Evolutionary conservation across 140 eudicot species (phyloP).

Genomic region (Cichorium intybus): DNA sequence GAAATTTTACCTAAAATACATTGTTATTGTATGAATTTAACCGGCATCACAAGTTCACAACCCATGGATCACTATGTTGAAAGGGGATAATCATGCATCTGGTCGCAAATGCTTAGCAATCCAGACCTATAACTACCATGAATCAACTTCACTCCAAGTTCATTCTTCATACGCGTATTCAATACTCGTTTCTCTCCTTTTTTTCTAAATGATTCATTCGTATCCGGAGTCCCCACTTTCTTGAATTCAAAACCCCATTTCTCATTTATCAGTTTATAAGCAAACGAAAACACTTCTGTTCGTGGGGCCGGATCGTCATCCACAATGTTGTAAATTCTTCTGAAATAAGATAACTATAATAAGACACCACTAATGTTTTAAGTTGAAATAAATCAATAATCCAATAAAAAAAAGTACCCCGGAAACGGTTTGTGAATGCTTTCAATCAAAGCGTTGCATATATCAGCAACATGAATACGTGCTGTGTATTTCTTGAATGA

Average conservation of each 20-base stretch:
- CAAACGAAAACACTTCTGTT: conserved; percentile 61
- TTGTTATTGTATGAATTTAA: too few relatives aligned
- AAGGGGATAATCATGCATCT: conserved; percentile 25
- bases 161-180: conserved; percentile 63
- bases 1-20: too few relatives aligned
- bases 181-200: conserved; percentile 70
- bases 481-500: conserved; percentile 60
- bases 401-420: conserved; percentile 44
- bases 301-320: conserved; percentile 93
- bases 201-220: conserved; percentile 8
- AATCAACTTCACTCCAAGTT: conserved; percentile 62
- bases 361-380: neutral
- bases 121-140: conserved; percentile 75
- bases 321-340: conserved; percentile 74
- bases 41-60: too few relatives aligned
- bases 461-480: conserved; percentile 84
- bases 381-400: neutral
- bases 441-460: conserved; percentile 69
- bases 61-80: too few relatives aligned
- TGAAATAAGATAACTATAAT: conserved; percentile 22
- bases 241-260: conserved; percentile 47
- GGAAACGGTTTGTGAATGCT: conserved; percentile 48
- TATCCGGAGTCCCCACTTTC: conserved; percentile 14
- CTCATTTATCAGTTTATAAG: conserved; percentile 44
- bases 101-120: conserved; percentile 56